Evolutionary conservation across 805 yeast species (phyloP).

Genomic region (Myxozyma monticola): DNA sequence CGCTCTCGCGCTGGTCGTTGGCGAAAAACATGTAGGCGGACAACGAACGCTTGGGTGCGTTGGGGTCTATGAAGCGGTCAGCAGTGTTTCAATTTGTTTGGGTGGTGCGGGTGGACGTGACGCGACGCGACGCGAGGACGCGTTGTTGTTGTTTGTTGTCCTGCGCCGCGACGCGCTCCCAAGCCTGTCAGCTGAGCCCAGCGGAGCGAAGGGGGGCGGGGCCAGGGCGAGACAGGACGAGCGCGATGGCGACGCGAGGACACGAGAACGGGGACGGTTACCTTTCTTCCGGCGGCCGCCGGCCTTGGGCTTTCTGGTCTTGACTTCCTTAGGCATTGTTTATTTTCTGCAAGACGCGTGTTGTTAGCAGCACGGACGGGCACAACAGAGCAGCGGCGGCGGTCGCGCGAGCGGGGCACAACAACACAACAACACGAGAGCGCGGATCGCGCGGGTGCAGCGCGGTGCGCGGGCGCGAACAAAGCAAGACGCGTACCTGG

Average conservation of each 20-base stretch:
- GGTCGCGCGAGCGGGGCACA: background rate
- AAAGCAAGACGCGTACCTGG: background rate
- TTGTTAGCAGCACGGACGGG: background rate
- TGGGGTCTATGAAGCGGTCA: conserved; percentile 78
- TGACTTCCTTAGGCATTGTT: conserved; percentile 30
- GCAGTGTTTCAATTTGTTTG: too few relatives aligned
- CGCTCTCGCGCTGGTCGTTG: conserved; percentile 93
- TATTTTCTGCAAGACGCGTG: conserved; percentile 10
- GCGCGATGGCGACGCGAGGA: background rate
- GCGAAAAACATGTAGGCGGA: conserved; percentile 99
- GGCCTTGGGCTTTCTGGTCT: conserved; percentile 30
- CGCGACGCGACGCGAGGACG: too few relatives aligned
- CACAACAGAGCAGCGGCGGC: conserved; percentile 1
- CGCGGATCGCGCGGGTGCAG: background rate
- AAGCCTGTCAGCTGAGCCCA: background rate
- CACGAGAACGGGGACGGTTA: conserved; percentile 6
- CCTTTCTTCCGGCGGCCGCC: conserved; percentile 33
- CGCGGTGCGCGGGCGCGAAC: conserved; percentile 1
- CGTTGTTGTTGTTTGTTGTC: background rate
- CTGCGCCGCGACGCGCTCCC: conserved; percentile 4
- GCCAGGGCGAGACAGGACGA: background rate
- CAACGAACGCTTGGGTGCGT: conserved; percentile 98
- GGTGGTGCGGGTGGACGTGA: too few relatives aligned
- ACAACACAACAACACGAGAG: conserved; percentile 1
- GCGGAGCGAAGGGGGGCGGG: background rate